Base-by-base conservation (phyloP, 441 rosid species). In the Bruguiera hainesii region DNA sequence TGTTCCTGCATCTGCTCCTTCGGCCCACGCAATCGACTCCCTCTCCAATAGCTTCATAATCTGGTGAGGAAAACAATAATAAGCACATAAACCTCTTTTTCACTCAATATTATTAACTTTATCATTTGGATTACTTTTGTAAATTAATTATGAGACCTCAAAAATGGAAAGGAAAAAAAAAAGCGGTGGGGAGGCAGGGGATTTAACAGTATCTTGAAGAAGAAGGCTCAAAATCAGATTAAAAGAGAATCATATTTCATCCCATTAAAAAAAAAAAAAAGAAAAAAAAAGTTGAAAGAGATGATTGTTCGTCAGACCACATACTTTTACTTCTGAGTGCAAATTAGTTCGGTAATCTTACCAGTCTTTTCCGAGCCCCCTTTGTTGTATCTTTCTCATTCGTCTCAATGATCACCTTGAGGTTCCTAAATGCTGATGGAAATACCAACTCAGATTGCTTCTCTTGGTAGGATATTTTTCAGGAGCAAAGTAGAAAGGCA, bases 21-120 rank as follows among this genome's bases (percentile, higher is more conserved):
- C 85, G 6, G 31, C 71, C 87, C 90, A 84, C 26, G 71, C 35
- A 0, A 88, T 73, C 6, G 87, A 84, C 66, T 88, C 87, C 68
- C 53, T 86, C 74, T 83, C 79, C 30, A 88, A 69, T 13, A 84
- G 72, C 71, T 71, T 84, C 80, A 77, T 56, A 52, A 86, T 70
- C 89, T 88, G 68, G 60, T 39, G 37, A 49, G 28, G 6, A 4
- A 53, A 46, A 49, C 16, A 46, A 37, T 49, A 46, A 37, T 49
- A 20, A 50, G 25, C 29, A 31, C 15, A 26, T 23, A 30, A 69
- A 16, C 58, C 29, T 55, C 25, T 10, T 23, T 55, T 20, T 20
- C 13, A 55, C 26, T 53, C 26, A 13, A 21, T 21, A 20, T 51
- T 51, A 51, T 53, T 13, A 42, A 13, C 18, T 42, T 42, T 13